Evolutionary conservation across 306 rosid genomes (phyloP), one percentile per base, ranked within the genome.

Genomic region (Elaeagnus macrophylla): DNA sequence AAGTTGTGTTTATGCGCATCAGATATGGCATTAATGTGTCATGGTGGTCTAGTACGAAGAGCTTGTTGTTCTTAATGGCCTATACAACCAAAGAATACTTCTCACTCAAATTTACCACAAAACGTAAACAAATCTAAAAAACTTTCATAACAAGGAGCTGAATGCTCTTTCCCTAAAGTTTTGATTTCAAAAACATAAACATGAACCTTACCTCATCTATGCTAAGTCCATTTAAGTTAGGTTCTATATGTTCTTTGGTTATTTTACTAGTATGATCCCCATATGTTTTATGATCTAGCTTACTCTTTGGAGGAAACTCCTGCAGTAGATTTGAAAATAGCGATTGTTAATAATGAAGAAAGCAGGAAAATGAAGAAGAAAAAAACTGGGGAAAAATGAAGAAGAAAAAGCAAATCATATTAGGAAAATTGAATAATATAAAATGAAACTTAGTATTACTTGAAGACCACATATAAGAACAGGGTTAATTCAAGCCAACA

Each of bases 401-500:
- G n/a, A n/a, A n/a, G n/a, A n/a, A n/a, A n/a, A n/a, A n/a, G n/a
- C n/a, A n/a, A n/a, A n/a, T n/a, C n/a, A n/a, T n/a, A n/a, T n/a
- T n/a, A n/a, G n/a, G n/a, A n/a, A n/a, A n/a, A n/a, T n/a, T n/a
- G n/a, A n/a, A n/a, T n/a, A n/a, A n/a, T n/a, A n/a, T n/a, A n/a
- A n/a, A n/a, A n/a, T n/a, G n/a, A n/a, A n/a, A n/a, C n/a, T n/a
- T n/a, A n/a, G n/a, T n/a, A n/a, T n/a, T 85, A 89, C 97, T 48
- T 75, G 53, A 51, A 89, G 86, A 60, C 79, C 64, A 18, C 62
- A 35, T 56, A 90, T 90, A 50, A 65, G 16, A 62, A 81, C 74
- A 25, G 95, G 97, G 65, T 86, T 71, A 16, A 83, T 67, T 58
- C 97, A 95, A 1, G 97, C 97, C 44, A 90, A 45, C 90, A 90